phyloP scores from a whole-genome alignment of 108 stramenopile genomes.

The Pseudonitzschia multistriata region DNA sequence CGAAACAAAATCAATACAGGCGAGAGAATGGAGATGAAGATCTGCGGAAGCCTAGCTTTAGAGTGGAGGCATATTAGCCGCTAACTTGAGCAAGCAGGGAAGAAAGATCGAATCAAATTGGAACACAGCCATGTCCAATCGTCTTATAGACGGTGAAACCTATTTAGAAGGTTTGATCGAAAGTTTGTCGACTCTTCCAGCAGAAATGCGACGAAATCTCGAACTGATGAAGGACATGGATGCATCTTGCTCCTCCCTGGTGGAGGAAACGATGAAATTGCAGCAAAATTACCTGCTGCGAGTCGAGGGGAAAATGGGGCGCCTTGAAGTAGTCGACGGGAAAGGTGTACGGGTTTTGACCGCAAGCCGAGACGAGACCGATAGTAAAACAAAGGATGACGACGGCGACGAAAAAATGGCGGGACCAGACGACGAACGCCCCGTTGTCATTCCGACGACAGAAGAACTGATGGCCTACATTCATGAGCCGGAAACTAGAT shows the following conservation, averaged over 20 bases:
- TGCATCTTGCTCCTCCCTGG: slow-evolving; percentile 16
- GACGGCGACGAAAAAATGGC: background rate
- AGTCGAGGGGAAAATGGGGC: slow-evolving; percentile 38
- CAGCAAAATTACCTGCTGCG: slow-evolving; percentile 35
- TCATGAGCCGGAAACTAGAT: slow-evolving; percentile 30
- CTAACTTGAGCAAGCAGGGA: too few species aligned
- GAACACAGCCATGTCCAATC: background rate
- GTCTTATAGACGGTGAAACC: slow-evolving; percentile 51
- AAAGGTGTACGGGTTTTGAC: slow-evolving; percentile 36
- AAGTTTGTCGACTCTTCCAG: slow-evolving; percentile 57
- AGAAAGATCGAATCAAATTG: background rate
- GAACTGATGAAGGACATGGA: slow-evolving; percentile 69
- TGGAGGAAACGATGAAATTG: slow-evolving; percentile 32
- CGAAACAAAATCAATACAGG: too few species aligned
- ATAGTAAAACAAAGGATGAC: background rate
- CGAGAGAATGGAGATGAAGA: too few species aligned
- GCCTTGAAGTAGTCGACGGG: slow-evolving; percentile 37
- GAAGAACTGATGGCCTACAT: slow-evolving; percentile 49
- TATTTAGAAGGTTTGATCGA: slow-evolving; percentile 82
- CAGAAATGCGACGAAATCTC: slow-evolving; percentile 67
- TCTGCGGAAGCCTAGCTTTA: too few species aligned
- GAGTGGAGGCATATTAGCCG: too few species aligned
- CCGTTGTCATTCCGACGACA: slow-evolving; percentile 51
- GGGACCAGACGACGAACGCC: background rate
- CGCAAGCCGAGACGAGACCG: background rate